phyloP scores from a whole-genome alignment of 1,284 basidiomycete genomes.

The Megacollybia platyphylla region DNA sequence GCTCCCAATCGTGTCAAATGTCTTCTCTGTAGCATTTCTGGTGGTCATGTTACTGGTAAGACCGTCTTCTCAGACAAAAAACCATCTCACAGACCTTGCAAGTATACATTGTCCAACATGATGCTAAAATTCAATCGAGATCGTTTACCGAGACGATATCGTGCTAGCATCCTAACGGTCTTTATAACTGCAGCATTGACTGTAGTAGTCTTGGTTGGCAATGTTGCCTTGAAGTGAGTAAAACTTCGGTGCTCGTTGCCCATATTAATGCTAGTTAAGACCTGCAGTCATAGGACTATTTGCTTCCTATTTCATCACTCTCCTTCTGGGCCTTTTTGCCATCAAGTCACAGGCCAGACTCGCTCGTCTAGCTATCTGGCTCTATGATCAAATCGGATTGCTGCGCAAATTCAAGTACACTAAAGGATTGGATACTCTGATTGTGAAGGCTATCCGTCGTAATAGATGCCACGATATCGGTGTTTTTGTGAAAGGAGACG shows the following conservation, averaged over 20 bases:
- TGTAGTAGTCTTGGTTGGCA: constrained; percentile 40
- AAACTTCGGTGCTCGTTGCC: constrained; percentile 1
- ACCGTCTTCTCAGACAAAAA: constrained; percentile 54
- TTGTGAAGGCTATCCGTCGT: constrained; percentile 30
- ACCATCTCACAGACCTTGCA: constrained; percentile 54
- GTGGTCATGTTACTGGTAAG: constrained; percentile 17
- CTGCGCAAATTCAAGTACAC: constrained; percentile 27
- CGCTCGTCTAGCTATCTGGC: constrained; percentile 43
- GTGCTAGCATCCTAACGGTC: constrained; percentile 24
- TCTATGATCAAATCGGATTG: constrained; percentile 44
- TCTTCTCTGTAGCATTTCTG: constrained; percentile 14
- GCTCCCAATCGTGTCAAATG: not conserved
- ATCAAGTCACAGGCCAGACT: constrained; percentile 40
- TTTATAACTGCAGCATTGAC: constrained; percentile 30
- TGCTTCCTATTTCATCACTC: constrained; percentile 39
- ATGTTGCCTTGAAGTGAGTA: constrained; percentile 43
- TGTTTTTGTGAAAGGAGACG: constrained; percentile 47
- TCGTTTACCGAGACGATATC: constrained; percentile 31
- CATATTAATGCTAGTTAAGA: constrained; percentile 1
- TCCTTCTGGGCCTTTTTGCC: constrained; percentile 31
- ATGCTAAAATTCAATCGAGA: constrained; percentile 54
- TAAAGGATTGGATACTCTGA: constrained; percentile 23
- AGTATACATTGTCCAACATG: constrained; percentile 28
- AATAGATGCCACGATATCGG: constrained; percentile 43
- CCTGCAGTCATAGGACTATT: constrained; percentile 35